Base-by-base conservation (phyloP, 805 yeast species). In the Starmerella cellae region DNA sequence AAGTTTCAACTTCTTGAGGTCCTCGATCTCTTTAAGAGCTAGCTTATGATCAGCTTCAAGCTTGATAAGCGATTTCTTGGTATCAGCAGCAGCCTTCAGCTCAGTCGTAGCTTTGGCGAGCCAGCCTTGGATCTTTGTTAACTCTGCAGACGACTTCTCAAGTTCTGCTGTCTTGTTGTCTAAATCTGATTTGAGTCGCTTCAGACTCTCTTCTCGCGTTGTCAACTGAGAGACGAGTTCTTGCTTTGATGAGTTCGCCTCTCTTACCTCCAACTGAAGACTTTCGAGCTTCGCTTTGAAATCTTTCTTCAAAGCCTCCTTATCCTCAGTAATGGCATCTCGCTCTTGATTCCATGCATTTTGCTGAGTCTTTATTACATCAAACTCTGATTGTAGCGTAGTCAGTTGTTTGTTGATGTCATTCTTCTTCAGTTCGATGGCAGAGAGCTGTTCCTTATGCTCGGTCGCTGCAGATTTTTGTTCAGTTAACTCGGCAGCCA, bases 51-150 rank as follows among this genome's bases (percentile, higher is more conserved):
- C 22, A 23, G 37, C 28, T 26, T 43, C 40, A 5, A 45, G 40
- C 21, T 46, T 16, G 1, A 27, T n/a, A 11, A 39, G 37, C 4
- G 31, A 34, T 14, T 22, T 21, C 2, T 31, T 31, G 8, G 34
- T 31, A 4, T 31, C 34, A 11, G 38, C 45, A 4, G 45, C 44
- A 13, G 33, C 28, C 14, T 39, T 41, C 22, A 42, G 27, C 37
- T 43, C 44, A 2, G 50, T 51, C 22, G 49, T 45, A n/a, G 55
- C 53, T 16, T 49, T 47, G 18, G 53, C 49, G 6, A 53, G 47
- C 44, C 46, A 34, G 16, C 48, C 35, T 21, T 48, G 49, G 16
- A 52, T 45, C 26, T 46, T 43, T 13, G 47, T 16, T 13, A 51
- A 38, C 38, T 57, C 51, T 20, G 31, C 26, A 10, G 13, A 11